Conservation (phyloP, 2,329 filamentous ascomycete species). For the Thyridium curvatum region DNA sequence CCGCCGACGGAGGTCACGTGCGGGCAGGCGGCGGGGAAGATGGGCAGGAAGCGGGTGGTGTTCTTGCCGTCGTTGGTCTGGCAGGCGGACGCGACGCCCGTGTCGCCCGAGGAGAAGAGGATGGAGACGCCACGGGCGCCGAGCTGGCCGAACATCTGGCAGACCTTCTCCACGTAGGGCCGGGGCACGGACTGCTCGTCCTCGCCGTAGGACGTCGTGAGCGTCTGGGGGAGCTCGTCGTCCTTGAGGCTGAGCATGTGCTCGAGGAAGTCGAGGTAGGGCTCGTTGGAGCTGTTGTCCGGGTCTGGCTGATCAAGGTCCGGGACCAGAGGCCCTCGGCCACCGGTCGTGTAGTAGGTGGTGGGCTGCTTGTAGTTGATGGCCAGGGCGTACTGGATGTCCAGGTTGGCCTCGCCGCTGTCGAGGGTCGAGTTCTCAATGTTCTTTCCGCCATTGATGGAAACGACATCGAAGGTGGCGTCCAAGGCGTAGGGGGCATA, state of each 20-base stretch:
- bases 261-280: slow-evolving; percentile 48
- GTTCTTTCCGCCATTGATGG: slow-evolving; percentile 39
- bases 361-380: slow-evolving; percentile 37
- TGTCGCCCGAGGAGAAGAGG: slow-evolving; percentile 45
- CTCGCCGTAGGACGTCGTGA: slow-evolving; percentile 53
- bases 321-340: slow-evolving; percentile 21
- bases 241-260: slow-evolving; percentile 38
- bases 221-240: slow-evolving; percentile 43
- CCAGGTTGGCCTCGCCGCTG: slow-evolving; percentile 39
- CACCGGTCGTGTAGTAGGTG: slow-evolving; percentile 37
- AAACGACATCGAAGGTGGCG: slow-evolving; percentile 23
- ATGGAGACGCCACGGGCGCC: slow-evolving; percentile 45
- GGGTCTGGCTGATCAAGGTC: slow-evolving; percentile 25
- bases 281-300: slow-evolving; percentile 41
- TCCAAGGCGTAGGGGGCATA: slow-evolving; percentile 1
- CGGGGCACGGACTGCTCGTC: slow-evolving; percentile 48
- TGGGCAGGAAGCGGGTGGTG: slow-evolving; percentile 48
- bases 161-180: slow-evolving; percentile 45
- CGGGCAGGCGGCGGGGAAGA: slow-evolving; percentile 62
- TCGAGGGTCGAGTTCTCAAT: slow-evolving; percentile 27
- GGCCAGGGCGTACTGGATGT: slow-evolving; percentile 41
- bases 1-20: slow-evolving; percentile 64
- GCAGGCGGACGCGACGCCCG: slow-evolving; percentile 43
- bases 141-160: slow-evolving; percentile 45
- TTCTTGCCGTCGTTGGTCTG: slow-evolving; percentile 52